Conservation (phyloP, 225 moss, liverwort and hornwort species). For the Polytrichum formosum region DNA sequence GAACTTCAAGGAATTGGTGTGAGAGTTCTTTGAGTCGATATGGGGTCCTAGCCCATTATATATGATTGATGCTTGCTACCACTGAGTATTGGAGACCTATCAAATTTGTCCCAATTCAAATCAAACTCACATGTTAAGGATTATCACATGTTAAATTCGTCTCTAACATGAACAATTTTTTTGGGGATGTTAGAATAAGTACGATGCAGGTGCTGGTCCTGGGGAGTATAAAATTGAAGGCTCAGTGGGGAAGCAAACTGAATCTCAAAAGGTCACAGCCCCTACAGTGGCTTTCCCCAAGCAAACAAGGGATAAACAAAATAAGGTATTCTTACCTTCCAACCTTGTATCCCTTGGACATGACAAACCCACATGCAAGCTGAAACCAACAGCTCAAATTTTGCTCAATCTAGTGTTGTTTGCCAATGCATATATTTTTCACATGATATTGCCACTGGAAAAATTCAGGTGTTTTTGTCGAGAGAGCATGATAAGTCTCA, state of each 20-base stretch:
- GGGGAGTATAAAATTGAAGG: slow-evolving; percentile 80
- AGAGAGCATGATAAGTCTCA: slow-evolving; percentile 45
- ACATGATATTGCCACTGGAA: background rate
- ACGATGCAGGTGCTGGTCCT: slow-evolving; percentile 47
- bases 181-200: too few species aligned
- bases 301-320: slow-evolving; percentile 61
- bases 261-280: slow-evolving; percentile 70
- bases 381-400: background rate
- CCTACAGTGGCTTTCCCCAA: slow-evolving; percentile 75
- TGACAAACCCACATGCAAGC: too few species aligned
- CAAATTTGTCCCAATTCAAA: too few species aligned
- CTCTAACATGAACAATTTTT: too few species aligned
- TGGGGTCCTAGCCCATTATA: too few species aligned
- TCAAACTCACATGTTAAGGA: too few species aligned
- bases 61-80: too few species aligned
- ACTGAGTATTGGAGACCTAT: too few species aligned
- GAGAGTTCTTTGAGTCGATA: too few species aligned
- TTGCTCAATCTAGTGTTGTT: background rate
- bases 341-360: too few species aligned
- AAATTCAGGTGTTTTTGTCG: slow-evolving; percentile 48
- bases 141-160: too few species aligned
- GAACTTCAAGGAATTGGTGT: too few species aligned
- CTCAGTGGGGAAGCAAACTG: slow-evolving; percentile 84
- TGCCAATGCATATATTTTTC: background rate
- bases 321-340: slow-evolving; percentile 51